Percentiles rank a stretch among this genome's conserved stretches.
phyloP scores from a whole-genome alignment of 164 flowering plant species.

The Sextonia rubra region DNA sequence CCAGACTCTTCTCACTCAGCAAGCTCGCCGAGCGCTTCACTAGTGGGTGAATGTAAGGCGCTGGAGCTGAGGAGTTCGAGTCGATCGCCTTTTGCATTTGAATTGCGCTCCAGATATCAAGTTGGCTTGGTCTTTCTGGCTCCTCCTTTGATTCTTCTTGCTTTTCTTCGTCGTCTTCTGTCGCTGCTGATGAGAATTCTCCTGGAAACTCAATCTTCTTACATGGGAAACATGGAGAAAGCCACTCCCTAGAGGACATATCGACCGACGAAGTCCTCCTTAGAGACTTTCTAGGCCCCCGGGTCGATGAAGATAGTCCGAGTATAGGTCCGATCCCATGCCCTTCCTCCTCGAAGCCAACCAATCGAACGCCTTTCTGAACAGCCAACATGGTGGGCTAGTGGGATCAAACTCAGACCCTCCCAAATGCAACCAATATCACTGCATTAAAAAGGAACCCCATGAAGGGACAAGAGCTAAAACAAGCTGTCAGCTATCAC shows the following conservation, averaged over 20 bases:
- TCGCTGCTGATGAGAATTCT: conserved; percentile 23
- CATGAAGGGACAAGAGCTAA: not conserved
- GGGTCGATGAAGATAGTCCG: conserved; percentile 17
- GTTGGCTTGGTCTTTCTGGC: conserved; percentile 15
- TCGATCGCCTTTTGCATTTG: conserved; percentile 26
- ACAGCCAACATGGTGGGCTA: conserved; percentile 18
- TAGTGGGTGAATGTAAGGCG: conserved; percentile 73
- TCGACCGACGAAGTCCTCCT: conserved; percentile 63
- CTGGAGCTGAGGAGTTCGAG: conserved; percentile 1
- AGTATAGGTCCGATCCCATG: conserved; percentile 54
- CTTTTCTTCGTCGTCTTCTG: not conserved
- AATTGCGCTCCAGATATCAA: conserved; percentile 52
- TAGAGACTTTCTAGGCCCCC: conserved; percentile 22
- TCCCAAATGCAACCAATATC: not conserved
- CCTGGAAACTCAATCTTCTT: conserved; percentile 35
- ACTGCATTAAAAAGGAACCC: not conserved
- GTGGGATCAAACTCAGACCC: not conserved
- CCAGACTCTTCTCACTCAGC: conserved; percentile 61
- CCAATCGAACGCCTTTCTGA: conserved; percentile 13
- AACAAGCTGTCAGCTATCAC: not conserved
- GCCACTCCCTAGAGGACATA: conserved; percentile 63
- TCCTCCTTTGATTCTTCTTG: conserved; percentile 12
- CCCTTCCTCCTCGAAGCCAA: conserved; percentile 20
- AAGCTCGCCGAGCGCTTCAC: conserved; percentile 43
- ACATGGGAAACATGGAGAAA: conserved; percentile 31